Evolutionary conservation across 768 basidiomycete species (phyloP).

Genomic region (Phlebiopsis flavidoalba): DNA sequence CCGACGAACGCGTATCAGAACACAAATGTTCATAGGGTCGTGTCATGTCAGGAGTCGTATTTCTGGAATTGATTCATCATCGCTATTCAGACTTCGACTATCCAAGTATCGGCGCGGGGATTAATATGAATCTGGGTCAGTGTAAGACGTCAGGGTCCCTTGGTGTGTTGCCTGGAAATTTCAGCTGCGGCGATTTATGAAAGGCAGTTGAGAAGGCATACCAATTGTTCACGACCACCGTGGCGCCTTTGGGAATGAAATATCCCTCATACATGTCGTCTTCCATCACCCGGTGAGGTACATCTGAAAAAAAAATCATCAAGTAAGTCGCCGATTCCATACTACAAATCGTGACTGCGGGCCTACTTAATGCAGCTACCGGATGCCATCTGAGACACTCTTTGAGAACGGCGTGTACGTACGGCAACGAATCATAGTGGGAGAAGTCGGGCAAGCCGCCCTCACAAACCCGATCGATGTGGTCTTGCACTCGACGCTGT

Average conservation of each 20-base stretch:
- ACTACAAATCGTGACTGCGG: neutral
- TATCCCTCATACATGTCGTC: conserved; percentile 28
- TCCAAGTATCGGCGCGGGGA: no score
- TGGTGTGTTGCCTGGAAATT: no score
- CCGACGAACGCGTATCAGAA: no score
- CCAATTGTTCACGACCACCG: conserved; percentile 24
- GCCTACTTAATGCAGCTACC: conserved; percentile 1
- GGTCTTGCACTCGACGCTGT: conserved; percentile 1
- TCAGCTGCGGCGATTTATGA: no score
- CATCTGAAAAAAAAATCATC: conserved; percentile 1
- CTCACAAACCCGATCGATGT: conserved; percentile 6
- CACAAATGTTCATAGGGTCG: no score
- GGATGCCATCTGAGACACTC: neutral
- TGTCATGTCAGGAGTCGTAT: neutral
- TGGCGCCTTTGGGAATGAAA: conserved; percentile 27
- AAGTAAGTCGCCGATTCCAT: no score
- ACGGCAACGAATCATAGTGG: conserved; percentile 8
- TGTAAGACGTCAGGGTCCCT: no score
- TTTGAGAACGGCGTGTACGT: neutral
- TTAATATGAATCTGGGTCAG: no score
- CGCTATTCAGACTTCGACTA: neutral
- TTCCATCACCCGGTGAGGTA: conserved; percentile 21
- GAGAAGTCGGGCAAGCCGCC: conserved; percentile 11
- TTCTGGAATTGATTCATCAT: neutral
- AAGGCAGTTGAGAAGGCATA: conserved; percentile 1